These are phyloP conservation scores for Aspergillus egyptiacus DNA, from an alignment of 495 filamentous ascomycete genomes.

Conservation along the genomic window DNA sequence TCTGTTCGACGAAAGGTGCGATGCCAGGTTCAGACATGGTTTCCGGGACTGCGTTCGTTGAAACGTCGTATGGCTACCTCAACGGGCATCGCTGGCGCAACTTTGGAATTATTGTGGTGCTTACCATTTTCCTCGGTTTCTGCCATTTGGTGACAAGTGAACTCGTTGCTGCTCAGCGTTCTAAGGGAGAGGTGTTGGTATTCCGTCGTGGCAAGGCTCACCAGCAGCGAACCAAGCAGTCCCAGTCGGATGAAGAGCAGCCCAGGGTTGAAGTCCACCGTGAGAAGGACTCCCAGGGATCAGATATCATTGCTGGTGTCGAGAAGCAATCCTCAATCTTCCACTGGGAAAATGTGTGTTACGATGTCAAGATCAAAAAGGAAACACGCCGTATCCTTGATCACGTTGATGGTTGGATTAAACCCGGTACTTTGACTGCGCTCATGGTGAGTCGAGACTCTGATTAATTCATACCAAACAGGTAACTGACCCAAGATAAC, in stretches of 20 bases:
- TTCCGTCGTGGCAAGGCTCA: constrained; percentile 42
- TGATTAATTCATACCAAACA: no score
- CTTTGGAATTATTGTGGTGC: constrained; percentile 60
- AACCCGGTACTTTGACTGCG: constrained; percentile 60
- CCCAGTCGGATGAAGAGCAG: no score
- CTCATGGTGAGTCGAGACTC: constrained; percentile 52
- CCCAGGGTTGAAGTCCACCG: constrained; percentile 23
- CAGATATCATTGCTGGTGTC: constrained; percentile 28
- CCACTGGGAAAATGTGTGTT: constrained; percentile 73
- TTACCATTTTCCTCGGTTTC: constrained; percentile 55
- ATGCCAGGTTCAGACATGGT: constrained; percentile 41
- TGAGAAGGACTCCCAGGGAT: constrained; percentile 25
- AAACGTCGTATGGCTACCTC: constrained; percentile 49
- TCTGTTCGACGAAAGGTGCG: constrained; percentile 53
- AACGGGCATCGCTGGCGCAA: constrained; percentile 61
- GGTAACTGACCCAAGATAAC: no score
- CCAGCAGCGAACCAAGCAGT: constrained; percentile 19
- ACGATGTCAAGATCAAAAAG: constrained; percentile 58
- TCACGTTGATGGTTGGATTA: constrained; percentile 60
- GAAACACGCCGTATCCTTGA: constrained; percentile 54
- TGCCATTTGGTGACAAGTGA: constrained; percentile 42
- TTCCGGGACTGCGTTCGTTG: constrained; percentile 42
- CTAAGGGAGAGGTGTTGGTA: constrained; percentile 48
- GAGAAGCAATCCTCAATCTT: constrained; percentile 61
- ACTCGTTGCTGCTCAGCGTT: constrained; percentile 39